Base-by-base conservation (phyloP, 2,329 filamentous ascomycete genomes). In the Colletotrichum tabaci region DNA sequence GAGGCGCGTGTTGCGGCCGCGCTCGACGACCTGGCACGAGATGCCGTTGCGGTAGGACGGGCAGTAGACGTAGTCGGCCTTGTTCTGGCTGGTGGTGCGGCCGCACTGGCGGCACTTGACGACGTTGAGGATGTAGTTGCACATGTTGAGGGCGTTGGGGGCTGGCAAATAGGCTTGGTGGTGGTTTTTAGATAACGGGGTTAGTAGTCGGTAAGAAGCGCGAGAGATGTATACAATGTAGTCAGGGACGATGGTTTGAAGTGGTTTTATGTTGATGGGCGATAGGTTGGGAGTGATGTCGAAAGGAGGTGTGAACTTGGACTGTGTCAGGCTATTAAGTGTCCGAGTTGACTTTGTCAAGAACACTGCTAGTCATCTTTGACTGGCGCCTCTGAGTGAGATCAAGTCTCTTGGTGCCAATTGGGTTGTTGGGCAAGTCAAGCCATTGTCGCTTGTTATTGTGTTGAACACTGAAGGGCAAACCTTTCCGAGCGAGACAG, bases 61-160 rank as follows among this genome's bases (percentile, higher is more conserved):
- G 66, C 70, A 72, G 61, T 72, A 72, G 26, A 72, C 70, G 5
- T 18, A 66, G 49, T 66, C 56, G 23, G 66, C 55, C 13, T 57
- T 47, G 3, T 21, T 23, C 2, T 52, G 23, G 46, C n/a, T 61
- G 42, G 52, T 56, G 15, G 26, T 66, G 35, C 46, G 35, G 2
- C 61, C 55, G 15, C 66, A 72, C 55, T 71, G 70, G 49, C 70
- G 70, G 70, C 70, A 72, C 56, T 66, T 65, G 15, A 67, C 70
- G 42, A 72, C 56, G 56, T 61, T 52, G 53, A 49, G n/a, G 15
- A 72, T n/a, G 60, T 61, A 72, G 23, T 72, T 72, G 61, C 70
- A 72, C 70, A 72, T 72, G 30, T 13, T 42, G 53, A 13, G 10
- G 26, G 15, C 50, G 7, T 44, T 12, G 38, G 30, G 30, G 8